phyloP scores from a whole-genome alignment of 345 rosid species.

The Hirschfeldia incana region DNA sequence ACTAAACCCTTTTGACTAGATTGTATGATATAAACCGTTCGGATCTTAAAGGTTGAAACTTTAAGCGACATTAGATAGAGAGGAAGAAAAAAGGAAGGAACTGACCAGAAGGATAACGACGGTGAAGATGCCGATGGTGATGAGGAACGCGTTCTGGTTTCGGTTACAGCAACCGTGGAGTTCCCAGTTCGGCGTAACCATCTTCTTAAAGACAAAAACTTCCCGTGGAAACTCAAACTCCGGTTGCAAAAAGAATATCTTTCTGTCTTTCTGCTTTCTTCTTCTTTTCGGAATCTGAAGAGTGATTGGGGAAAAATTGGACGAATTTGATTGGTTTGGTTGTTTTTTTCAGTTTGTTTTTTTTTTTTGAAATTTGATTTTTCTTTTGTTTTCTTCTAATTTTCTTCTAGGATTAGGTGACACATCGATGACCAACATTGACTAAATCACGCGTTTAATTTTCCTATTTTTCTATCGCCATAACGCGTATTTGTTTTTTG shows the following conservation, averaged over 20 bases:
- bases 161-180: conserved; percentile 75
- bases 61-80: not conserved
- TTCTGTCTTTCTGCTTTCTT: not conserved
- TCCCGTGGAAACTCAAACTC: not conserved
- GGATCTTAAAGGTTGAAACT: conserved; percentile 33
- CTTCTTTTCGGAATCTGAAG: conserved; percentile 24
- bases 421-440: conserved; percentile 24
- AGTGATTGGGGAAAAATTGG: conserved; percentile 13
- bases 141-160: conserved; percentile 63
- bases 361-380: not conserved
- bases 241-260: conserved; percentile 15
- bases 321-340: conserved; percentile 37
- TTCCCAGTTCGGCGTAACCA: conserved; percentile 75
- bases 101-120: conserved; percentile 80
- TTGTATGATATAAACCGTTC: not conserved
- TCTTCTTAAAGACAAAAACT: not conserved
- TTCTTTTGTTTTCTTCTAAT: too few species aligned
- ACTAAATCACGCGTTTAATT: conserved; percentile 30
- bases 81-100: not conserved
- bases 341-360: conserved; percentile 12
- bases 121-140: conserved; percentile 77
- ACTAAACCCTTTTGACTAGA: conserved; percentile 14
- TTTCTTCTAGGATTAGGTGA: conserved; percentile 10
- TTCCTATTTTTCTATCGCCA: not conserved
- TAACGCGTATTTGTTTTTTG: not conserved